Base-by-base conservation (phyloP, 2,329 filamentous ascomycete species). In the Phoma herbarum region DNA sequence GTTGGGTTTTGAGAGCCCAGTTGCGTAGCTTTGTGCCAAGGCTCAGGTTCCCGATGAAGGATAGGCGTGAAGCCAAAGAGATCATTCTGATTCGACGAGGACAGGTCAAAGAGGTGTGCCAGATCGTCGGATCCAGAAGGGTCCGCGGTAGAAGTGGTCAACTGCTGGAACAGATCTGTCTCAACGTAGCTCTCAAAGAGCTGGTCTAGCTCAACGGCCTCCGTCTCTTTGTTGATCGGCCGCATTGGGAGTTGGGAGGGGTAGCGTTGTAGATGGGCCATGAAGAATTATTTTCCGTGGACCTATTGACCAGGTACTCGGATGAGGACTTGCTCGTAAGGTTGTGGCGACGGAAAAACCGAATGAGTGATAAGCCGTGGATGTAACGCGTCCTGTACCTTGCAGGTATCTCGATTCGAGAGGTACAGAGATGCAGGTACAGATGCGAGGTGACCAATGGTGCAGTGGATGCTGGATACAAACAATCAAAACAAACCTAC, bases 111-210 rank as follows among this genome's bases (percentile, higher is more conserved):
- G 73, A 84, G 77, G 71, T 84, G 80, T 64, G 81, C 79, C 64
- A 83, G 76, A 61, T 84, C 80, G 67, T 82, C 76, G 55, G 80
- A 78, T 68, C 79, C 79, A 67, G 79, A 77, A 61, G 79, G 78
- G 64, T 83, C 81, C 74, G 81, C 81, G 63, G 80, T 75, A 60
- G 77, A 76, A 61, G 81, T 79, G 66, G 79, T 79, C 61, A 79
- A 75, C 53, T 80, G 66, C 29, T 70, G 80, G 65, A 83, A 80
- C 55, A 83, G 78, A 60, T 86, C 85, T 75, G 84, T 82, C 65
- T 86, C 82, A 74, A 88, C 81, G 72, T 86, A 88, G 73, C 87
- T 83, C 69, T 87, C 85, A 79, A 89, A 88, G 75, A 88, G 80
- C 73, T 85, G 84, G 76, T 84, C 84, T 59, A 85, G 80, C 71